Evolutionary conservation across 164 flowering plant genomes (phyloP), one percentile per base, ranked within the genome.

Genomic region (Berberis vulgaris): DNA sequence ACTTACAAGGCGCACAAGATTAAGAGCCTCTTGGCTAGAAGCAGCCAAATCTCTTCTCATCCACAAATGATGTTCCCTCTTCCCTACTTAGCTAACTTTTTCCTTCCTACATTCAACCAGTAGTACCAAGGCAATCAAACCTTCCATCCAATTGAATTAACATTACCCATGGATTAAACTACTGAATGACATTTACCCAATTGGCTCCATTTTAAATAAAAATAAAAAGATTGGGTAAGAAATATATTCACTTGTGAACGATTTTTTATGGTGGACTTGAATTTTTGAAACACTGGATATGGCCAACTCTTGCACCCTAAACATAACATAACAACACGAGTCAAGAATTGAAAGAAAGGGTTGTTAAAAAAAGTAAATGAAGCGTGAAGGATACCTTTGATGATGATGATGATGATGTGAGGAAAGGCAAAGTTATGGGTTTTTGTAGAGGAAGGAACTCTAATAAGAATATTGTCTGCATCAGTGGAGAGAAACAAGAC

Each of bases 1-100:
- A 75, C 87, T 72, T 77, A 90, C 96, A 71, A 77, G 78, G 66
- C 76, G 83, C 59, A 87, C 80, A 67, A 91, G 95, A 75, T 81
- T 77, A 55, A 86, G 79, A 54, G 98, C 96, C 70, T 94, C 89
- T 41, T 86, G 87, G 55, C 97, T 96, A 62, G 96, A 83, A 43
- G 82, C 83, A 74, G 88, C 79, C 58, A 92, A 87, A 67, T 88
- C 96, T 75, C 84, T 83, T 77, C 79, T 89, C 78, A 71, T 81
- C 98, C 97, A 94, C 57, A 88, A 72, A 67, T 91, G 97, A 69
- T 88, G 94, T 67, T 86, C 92, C 61, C 50, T 75, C 69, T 70
- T 80, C 43, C 78, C 75, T 5, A 62, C 7, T 62, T 77, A 77
- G 66, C 69, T 65, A 26, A 65, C 60, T 13, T 58, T 59, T 40